These are phyloP conservation scores for Didymella arachidicola DNA, from an alignment of 2,329 filamentous ascomycete genomes.

Conservation along the genomic window DNA sequence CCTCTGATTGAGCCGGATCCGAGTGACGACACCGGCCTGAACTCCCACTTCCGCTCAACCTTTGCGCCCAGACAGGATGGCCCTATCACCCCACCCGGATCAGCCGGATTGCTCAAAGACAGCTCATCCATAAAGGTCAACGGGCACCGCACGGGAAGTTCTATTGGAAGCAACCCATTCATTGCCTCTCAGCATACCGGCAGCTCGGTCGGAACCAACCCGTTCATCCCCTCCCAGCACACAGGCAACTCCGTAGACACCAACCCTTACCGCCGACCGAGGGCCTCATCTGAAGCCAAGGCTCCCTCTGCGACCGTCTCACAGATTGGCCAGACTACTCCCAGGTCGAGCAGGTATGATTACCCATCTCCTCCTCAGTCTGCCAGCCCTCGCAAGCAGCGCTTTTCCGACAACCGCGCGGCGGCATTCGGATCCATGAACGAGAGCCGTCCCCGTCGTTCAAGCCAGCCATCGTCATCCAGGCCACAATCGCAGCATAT, in stretches of 20 bases:
- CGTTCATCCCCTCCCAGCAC: slow-evolving; percentile 40
- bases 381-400: slow-evolving; percentile 59
- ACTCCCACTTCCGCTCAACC: slow-evolving; percentile 62
- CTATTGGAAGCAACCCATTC: slow-evolving; percentile 35
- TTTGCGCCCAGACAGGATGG: slow-evolving; percentile 48
- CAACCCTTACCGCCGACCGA: slow-evolving; percentile 55
- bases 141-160: slow-evolving; percentile 30
- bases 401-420: slow-evolving; percentile 44
- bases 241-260: slow-evolving; percentile 51
- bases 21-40: slow-evolving; percentile 71
- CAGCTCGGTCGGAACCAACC: slow-evolving; percentile 35
- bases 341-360: slow-evolving; percentile 39
- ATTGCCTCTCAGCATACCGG: slow-evolving; percentile 36
- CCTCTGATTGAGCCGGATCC: slow-evolving; percentile 74
- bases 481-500: slow-evolving; percentile 38
- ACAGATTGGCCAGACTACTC: slow-evolving; percentile 28
- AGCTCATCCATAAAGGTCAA: slow-evolving; percentile 7
- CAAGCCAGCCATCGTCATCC: slow-evolving; percentile 40
- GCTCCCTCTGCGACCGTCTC: slow-evolving; percentile 29
- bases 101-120: slow-evolving; percentile 36
- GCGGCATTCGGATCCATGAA: slow-evolving; percentile 44
- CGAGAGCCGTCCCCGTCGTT: slow-evolving; percentile 43
- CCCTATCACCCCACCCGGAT: slow-evolving; percentile 44
- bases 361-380: slow-evolving; percentile 64
- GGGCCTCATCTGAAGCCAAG: slow-evolving; percentile 42